Base-by-base conservation (phyloP, 306 rosid genomes). In the Arachis stenosperma region DNA sequence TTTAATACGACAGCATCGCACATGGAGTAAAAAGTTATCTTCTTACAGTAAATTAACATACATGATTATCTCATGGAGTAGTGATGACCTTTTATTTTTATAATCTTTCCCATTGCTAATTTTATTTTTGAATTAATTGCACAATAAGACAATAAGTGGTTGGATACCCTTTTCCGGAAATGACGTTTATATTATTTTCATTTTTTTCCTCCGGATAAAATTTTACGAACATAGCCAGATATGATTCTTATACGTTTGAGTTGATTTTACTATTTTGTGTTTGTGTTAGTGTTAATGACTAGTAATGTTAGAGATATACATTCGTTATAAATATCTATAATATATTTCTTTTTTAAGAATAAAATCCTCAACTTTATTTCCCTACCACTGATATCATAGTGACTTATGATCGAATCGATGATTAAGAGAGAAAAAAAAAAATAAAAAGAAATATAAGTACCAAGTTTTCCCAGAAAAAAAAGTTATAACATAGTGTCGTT, bases 171-270 rank as follows among this genome's bases (percentile, higher is more conserved):
- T 69, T 50, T 53, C 53, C 7, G 22, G 48, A 69, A 36, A 36
- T 69, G 62, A 52, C 61, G 53, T 51, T 69, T 52, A 50, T 5
- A 33, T 42, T 39, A 36, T 52, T 61, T 69, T 69, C 73, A 61
- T 22, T 69, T 13, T 27, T 53, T 69, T 47, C 47, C 54, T 53
- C 39, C 15, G 40, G 37, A 33, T 67, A 36, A 5, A 52, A 7
- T 51, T 36, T 47, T 69, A 52, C 62, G 61, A 39, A 9, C 8
- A 5, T 40, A 42, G 46, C 8, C 39, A 69, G 39, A 37, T n/a
- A 52, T 69, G 48, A 69, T 69, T 52, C 73, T 37, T 69, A 53
- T 48, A 36, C 51, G 73, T 69, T 69, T 69, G 50, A 36, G 61
- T 40, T 69, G 73, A 69, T 69, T 61, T 33, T 39, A 41, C 39